Percentiles rank a stretch among this genome's conserved stretches.
Conservation (phyloP, 2,329 filamentous ascomycete genomes). For the Huntiella decipiens region DNA sequence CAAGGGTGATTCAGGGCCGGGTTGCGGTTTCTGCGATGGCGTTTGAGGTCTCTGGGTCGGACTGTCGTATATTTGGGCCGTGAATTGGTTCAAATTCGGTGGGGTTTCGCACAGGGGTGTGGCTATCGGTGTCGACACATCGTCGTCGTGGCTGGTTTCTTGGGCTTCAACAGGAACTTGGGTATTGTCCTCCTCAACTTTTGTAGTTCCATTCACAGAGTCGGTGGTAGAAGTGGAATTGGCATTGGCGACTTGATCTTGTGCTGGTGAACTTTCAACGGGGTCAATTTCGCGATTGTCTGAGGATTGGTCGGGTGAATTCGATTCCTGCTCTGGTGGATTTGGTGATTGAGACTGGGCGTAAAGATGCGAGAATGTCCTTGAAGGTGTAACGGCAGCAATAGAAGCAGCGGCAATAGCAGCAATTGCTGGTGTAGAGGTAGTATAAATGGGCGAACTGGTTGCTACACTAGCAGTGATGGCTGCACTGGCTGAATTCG, state of each 20-base stretch:
- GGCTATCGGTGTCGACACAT: no score
- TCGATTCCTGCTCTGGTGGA: no score
- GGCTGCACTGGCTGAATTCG: background rate
- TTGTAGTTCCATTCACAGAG: no score
- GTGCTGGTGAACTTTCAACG: background rate
- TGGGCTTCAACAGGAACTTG: no score
- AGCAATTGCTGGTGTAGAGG: background rate
- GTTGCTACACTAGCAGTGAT: background rate
- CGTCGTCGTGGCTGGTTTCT: no score
- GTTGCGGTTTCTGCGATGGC: slow-evolving; percentile 2
- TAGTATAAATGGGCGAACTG: slow-evolving; percentile 1
- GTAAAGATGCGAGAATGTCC: no score
- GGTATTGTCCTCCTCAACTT: no score
- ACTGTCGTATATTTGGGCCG: background rate
- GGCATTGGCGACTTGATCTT: no score
- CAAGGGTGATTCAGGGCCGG: background rate
- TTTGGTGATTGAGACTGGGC: no score
- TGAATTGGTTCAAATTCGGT: background rate
- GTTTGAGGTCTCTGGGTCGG: slow-evolving; percentile 2
- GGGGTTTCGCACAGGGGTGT: no score
- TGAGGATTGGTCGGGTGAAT: background rate
- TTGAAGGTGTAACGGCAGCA: background rate
- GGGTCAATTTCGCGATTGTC: background rate
- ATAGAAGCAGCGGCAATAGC: background rate
- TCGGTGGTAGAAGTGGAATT: no score